These are phyloP conservation scores for Adenanthera pavonina DNA, from an alignment of 306 rosid species.

Conservation along the genomic window DNA sequence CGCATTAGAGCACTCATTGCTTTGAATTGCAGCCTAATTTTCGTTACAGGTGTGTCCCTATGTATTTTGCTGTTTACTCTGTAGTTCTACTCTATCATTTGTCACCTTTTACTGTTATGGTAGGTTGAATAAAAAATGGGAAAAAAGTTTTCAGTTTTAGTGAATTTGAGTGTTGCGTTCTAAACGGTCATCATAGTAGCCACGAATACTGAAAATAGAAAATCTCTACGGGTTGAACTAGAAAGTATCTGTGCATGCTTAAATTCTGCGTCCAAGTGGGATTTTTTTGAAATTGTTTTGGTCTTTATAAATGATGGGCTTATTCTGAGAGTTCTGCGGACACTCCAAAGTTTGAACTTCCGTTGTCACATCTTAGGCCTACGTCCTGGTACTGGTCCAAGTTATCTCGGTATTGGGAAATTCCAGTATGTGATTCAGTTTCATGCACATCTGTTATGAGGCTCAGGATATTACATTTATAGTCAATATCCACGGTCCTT, in stretches of 20 bases:
- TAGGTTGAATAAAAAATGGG: not conserved
- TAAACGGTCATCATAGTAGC: not conserved
- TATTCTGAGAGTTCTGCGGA: constrained; percentile 19
- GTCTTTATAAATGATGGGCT: not conserved
- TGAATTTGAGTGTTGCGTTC: not conserved
- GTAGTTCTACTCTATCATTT: not conserved
- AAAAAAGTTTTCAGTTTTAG: not conserved
- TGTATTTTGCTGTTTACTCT: not conserved
- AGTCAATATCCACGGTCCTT: constrained; percentile 5
- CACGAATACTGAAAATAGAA: constrained; percentile 8
- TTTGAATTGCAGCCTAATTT: constrained; percentile 70
- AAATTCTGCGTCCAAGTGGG: not conserved
- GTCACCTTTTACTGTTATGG: not conserved
- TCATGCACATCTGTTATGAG: not conserved
- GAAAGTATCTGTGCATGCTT: not conserved
- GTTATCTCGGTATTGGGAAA: constrained; percentile 20
- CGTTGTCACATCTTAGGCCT: constrained; percentile 3
- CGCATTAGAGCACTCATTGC: constrained; percentile 83
- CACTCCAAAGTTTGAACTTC: not conserved
- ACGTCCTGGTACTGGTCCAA: not conserved
- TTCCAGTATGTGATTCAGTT: not conserved
- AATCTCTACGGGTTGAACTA: not conserved
- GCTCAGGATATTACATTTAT: not conserved
- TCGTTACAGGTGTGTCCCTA: constrained; percentile 61
- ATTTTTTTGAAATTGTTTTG: not conserved